phyloP scores from a whole-genome alignment of 345 rosid genomes.

The Nephelium lappaceum region DNA sequence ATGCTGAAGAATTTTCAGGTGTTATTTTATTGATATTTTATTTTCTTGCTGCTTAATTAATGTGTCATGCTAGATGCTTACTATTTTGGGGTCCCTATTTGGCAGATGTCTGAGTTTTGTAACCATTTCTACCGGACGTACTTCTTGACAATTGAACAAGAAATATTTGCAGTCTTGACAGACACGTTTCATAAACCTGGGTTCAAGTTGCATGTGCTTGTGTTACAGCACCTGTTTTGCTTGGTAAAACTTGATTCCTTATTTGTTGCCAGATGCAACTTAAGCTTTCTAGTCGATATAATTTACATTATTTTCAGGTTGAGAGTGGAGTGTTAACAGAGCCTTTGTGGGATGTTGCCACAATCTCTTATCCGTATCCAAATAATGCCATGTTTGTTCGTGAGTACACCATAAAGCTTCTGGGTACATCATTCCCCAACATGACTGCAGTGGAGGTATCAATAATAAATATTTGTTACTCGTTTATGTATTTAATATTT shows the following conservation, averaged over 20 bases:
- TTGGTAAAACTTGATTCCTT: constrained; percentile 46
- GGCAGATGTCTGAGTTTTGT: constrained; percentile 69
- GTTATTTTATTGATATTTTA: not conserved
- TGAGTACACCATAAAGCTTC: constrained; percentile 87
- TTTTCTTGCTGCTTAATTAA: not conserved
- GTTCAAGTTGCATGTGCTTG: constrained; percentile 92
- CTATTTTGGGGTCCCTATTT: constrained; percentile 24
- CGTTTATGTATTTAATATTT: not conserved
- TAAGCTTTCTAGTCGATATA: not conserved
- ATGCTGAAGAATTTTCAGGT: constrained; percentile 97
- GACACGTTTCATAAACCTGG: constrained; percentile 99
- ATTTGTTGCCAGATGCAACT: not conserved
- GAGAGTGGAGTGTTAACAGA: constrained; percentile 83
- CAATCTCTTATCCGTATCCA: constrained; percentile 73
- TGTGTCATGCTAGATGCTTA: constrained; percentile 18
- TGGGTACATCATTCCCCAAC: constrained; percentile 93
- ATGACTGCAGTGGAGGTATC: constrained; percentile 87
- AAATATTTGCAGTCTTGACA: constrained; percentile 91
- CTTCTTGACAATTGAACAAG: constrained; percentile 81
- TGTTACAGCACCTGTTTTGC: constrained; percentile 86
- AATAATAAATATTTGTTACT: not conserved
- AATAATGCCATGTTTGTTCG: constrained; percentile 80
- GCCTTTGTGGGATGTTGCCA: constrained; percentile 89
- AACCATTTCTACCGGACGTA: constrained; percentile 81
- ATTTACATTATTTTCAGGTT: constrained; percentile 45